Evolutionary conservation across 2,329 filamentous ascomycete genomes (phyloP).

Genomic region (Trichoderma sp.): DNA sequence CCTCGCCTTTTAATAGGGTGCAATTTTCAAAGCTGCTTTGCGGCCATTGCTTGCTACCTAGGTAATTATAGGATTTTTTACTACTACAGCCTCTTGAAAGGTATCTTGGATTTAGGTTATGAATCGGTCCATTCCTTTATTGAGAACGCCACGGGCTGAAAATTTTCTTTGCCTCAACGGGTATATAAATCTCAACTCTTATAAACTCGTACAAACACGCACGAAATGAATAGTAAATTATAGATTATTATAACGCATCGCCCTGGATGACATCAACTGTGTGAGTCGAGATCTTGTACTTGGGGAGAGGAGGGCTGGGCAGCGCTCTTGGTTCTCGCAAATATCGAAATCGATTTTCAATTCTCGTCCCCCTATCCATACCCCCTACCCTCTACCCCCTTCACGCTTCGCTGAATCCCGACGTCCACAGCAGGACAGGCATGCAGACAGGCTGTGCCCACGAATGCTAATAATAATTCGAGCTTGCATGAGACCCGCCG

Average conservation of each 20-base stretch:
- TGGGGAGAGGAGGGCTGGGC: neutral
- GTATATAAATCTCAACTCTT: too few species aligned
- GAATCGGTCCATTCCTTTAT: too few species aligned
- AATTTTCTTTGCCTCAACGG: too few species aligned
- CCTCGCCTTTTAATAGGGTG: neutral
- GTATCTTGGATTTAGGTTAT: too few species aligned
- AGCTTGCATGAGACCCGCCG: neutral
- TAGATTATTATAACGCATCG: neutral
- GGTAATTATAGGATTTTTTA: neutral
- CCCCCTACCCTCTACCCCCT: neutral
- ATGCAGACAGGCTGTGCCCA: conserved; percentile 27
- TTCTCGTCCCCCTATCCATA: neutral
- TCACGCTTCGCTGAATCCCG: neutral
- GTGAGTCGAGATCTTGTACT: neutral
- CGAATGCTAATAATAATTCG: conserved; percentile 30
- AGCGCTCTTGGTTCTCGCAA: neutral
- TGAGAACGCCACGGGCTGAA: too few species aligned
- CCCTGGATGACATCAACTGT: neutral
- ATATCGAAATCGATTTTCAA: neutral
- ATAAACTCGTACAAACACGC: too few species aligned
- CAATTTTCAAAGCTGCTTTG: neutral
- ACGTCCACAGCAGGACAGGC: conserved; percentile 3
- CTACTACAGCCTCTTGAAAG: neutral
- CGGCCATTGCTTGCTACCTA: neutral
- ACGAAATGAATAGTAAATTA: too few species aligned